These are phyloP conservation scores for Stephania cephalantha DNA, from an alignment of 164 flowering plant genomes.

Conservation along the genomic window DNA sequence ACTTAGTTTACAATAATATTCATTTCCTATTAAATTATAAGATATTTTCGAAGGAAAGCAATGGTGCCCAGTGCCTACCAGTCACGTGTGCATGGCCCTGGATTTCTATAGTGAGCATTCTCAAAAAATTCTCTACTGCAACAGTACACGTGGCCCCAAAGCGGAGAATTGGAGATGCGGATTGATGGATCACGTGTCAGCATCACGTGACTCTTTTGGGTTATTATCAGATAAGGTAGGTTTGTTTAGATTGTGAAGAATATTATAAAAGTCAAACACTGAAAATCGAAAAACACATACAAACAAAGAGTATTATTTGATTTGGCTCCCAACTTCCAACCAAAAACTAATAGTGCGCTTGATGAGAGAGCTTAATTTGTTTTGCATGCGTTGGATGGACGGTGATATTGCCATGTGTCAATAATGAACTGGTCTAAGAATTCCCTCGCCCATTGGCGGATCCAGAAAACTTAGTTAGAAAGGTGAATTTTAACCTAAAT, in stretches of 20 bases:
- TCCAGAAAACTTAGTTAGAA: no score
- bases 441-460: not conserved
- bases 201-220: not conserved
- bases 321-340: constrained; percentile 6
- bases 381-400: not conserved
- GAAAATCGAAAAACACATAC: no score
- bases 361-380: not conserved
- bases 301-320: no score
- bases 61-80: no score
- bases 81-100: no score
- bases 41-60: no score
- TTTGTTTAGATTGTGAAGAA: not conserved
- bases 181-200: not conserved
- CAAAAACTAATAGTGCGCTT: not conserved
- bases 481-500: no score
- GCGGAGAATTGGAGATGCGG: not conserved
- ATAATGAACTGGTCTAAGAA: not conserved
- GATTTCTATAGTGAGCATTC: no score
- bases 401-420: constrained; percentile 8
- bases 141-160: not conserved
- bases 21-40: no score
- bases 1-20: no score
- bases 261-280: not conserved
- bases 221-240: not conserved
- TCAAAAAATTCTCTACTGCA: not conserved